Evolutionary conservation across 345 rosid species (phyloP).

Genomic region (Turnera subulata): DNA sequence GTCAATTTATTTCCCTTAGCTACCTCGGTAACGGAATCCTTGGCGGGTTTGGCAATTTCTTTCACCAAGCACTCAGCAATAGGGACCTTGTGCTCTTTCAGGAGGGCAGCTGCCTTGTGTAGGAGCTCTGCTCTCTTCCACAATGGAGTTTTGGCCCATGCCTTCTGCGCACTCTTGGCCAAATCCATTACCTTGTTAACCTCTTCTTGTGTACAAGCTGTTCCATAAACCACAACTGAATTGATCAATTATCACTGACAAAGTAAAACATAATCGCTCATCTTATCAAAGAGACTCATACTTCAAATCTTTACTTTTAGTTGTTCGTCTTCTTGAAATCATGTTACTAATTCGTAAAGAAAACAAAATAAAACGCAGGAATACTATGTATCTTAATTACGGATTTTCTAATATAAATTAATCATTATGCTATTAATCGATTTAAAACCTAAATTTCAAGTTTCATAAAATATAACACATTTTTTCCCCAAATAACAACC

Average conservation of each 20-base stretch:
- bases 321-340: too few relatives aligned
- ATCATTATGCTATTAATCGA: too few relatives aligned
- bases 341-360: too few relatives aligned
- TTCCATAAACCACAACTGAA: neutral
- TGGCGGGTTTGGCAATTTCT: slow-evolving; percentile 98
- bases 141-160: slow-evolving; percentile 94
- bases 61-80: slow-evolving; percentile 89
- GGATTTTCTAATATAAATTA: too few relatives aligned
- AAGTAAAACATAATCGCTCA: too few relatives aligned
- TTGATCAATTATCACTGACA: neutral
- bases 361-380: too few relatives aligned
- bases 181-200: slow-evolving; percentile 85
- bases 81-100: slow-evolving; percentile 77
- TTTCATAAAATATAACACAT: too few relatives aligned
- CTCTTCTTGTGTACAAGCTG: slow-evolving; percentile 96
- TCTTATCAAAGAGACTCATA: too few relatives aligned
- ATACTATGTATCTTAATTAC: too few relatives aligned
- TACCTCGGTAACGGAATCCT: slow-evolving; percentile 91
- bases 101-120: slow-evolving; percentile 89
- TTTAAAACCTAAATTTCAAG: too few relatives aligned
- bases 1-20: slow-evolving; percentile 33
- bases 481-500: too few relatives aligned
- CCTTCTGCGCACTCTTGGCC: slow-evolving; percentile 77
- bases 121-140: slow-evolving; percentile 99
- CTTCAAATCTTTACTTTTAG: too few relatives aligned